A percentile compares a stretch with the other conserved stretches of the same genome.
Conservation (phyloP, 306 rosid genomes). For the Adenanthera pavonina region DNA sequence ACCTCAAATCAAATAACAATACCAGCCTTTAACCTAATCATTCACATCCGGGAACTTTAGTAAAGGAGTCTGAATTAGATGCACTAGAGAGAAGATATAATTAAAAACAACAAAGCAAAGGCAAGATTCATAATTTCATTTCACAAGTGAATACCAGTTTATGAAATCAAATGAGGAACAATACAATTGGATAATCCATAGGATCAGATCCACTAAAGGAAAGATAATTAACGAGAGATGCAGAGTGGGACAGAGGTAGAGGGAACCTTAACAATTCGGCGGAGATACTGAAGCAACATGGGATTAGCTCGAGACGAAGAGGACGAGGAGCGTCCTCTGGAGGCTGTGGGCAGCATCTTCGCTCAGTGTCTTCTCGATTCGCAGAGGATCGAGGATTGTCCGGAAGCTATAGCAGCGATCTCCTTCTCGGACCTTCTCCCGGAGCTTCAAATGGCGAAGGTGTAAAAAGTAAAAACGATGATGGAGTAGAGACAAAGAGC, state of each 20-base stretch:
- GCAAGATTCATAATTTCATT: neutral
- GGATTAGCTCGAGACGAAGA: constrained; percentile 86
- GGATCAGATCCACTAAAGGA: constrained; percentile 56
- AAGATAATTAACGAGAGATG: neutral
- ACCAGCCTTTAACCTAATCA: neutral
- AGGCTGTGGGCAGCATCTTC: constrained; percentile 86
- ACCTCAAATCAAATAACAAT: constrained; percentile 22
- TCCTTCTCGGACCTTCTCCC: constrained; percentile 26
- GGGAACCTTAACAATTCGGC: constrained; percentile 90
- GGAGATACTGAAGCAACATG: constrained; percentile 82
- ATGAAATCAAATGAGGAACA: constrained; percentile 5
- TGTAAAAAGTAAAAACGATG: neutral
- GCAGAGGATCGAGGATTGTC: constrained; percentile 20
- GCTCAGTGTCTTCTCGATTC: constrained; percentile 32
- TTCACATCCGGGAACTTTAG: neutral
- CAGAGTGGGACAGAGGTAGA: constrained; percentile 37
- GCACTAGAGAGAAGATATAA: constrained; percentile 1
- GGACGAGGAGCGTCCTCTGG: constrained; percentile 85
- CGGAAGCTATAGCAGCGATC: neutral
- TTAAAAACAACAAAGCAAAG: neutral
- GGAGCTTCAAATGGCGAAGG: constrained; percentile 29
- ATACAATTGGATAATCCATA: neutral
- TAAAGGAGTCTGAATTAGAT: constrained; percentile 20
- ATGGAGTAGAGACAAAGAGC: neutral
- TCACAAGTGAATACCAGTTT: neutral